Base-by-base conservation (phyloP, 2,329 filamentous ascomycete genomes). In the Fusarium chaquense region DNA sequence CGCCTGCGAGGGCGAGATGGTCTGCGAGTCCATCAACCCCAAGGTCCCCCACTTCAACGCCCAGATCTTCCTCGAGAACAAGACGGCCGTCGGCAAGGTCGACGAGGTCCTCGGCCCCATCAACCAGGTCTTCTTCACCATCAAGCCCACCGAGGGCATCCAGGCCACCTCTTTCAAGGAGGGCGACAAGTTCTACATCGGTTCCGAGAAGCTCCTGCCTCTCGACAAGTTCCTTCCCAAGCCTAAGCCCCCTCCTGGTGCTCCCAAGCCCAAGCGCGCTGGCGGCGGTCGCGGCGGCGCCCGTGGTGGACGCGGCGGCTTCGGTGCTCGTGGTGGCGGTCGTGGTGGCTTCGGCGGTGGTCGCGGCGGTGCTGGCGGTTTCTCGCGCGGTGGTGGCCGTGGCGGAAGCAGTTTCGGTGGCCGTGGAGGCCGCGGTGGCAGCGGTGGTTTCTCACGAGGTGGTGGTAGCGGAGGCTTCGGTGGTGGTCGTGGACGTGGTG, bases 21-120 rank as follows among this genome's bases (percentile, higher is more conserved):
- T 99, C 75, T 98, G 95, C 91, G 91, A 94, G 82, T 97, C 93
- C 74, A 91, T 92, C 82, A 98, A 98, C 86, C 85, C 91, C 76
- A 98, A 98, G 84, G 91, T 99, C 71, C 96, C 96, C 67, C 97
- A 97, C 85, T 99, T 99, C 91, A 98, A 98, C 86, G 96, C 96
- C 67, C 94, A 94, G 74, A 97, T 99, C 81, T 99, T 96, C 85
- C 91, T 98, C 77, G 95, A 98, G 87, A 99, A 98, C 87, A 99
- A 98, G 91, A 95, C 92, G 46, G 86, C 92, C 67, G 89, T 99
- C 80, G 96, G 96, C 81, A 98, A 98, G 84, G 92, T 99, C 79
- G 96, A 99, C 84, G 96, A 99, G 84, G 92, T 99, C 73, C 91
- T 99, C 74, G 96, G 96, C 61, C 95, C 96, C 70, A 93, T 99